A percentile compares a stretch with the other conserved stretches of the same genome.
Evolutionary conservation across 1,284 basidiomycete genomes (phyloP).

Genomic region (Ustilago esculenta): DNA sequence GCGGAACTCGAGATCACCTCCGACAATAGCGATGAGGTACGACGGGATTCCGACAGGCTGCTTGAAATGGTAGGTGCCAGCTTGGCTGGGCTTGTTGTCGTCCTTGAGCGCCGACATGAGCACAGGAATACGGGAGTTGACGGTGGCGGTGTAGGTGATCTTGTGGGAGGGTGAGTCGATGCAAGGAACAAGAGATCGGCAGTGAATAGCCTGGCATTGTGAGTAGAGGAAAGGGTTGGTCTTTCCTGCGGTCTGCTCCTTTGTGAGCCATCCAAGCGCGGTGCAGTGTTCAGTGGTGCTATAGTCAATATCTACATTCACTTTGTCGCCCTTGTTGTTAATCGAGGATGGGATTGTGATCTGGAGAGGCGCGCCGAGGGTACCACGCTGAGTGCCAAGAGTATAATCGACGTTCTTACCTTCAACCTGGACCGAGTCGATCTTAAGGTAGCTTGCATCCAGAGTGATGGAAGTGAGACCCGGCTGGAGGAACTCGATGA

Average conservation of each 20-base stretch:
- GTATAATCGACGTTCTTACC: constrained; percentile 71
- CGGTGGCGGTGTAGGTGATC: constrained; percentile 62
- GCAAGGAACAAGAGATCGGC: constrained; percentile 55
- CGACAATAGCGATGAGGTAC: constrained; percentile 65
- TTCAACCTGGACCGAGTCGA: constrained; percentile 73
- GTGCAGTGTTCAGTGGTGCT: constrained; percentile 80
- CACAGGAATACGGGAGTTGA: constrained; percentile 56
- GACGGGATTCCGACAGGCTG: constrained; percentile 63
- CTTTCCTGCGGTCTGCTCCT: constrained; percentile 87
- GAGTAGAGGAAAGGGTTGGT: constrained; percentile 86
- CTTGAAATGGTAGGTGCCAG: constrained; percentile 56
- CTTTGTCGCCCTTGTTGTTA: constrained; percentile 48
- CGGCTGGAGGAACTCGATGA: constrained; percentile 73
- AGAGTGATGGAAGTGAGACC: constrained; percentile 78
- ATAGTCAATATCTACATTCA: constrained; percentile 58
- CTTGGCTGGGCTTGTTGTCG: constrained; percentile 31
- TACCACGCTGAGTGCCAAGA: constrained; percentile 70
- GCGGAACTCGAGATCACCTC: constrained; percentile 62
- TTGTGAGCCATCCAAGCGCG: constrained; percentile 92
- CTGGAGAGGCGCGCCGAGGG: constrained; percentile 68
- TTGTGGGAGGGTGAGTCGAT: constrained; percentile 65
- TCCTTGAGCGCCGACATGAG: constrained; percentile 66
- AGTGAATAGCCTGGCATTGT: constrained; percentile 80
- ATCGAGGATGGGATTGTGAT: constrained; percentile 64
- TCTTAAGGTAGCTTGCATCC: constrained; percentile 80